A percentile compares a stretch with the other conserved stretches of the same genome.
Conservation (phyloP, 106 monocot species). For the Amphibolis antarctica region DNA sequence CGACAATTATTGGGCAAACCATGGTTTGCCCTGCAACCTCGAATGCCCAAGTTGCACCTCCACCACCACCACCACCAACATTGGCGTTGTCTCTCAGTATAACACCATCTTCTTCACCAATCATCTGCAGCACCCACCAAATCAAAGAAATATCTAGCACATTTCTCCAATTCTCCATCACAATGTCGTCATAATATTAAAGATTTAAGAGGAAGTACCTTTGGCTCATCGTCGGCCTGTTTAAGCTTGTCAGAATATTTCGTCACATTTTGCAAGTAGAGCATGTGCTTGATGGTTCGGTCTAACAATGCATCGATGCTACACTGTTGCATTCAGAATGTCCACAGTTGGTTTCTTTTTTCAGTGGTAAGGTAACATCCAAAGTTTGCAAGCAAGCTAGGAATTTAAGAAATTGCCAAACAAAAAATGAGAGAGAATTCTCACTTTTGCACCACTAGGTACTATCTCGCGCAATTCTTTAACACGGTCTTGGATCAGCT, state of each 20-base stretch:
- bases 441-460: conserved; percentile 82
- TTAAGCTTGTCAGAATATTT: conserved; percentile 89
- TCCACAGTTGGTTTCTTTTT: not conserved
- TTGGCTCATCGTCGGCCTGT: conserved; percentile 75
- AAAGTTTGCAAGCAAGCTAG: too few species aligned
- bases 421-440: not conserved
- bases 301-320: conserved; percentile 95
- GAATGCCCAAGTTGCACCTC: conserved; percentile 94
- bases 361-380: not conserved
- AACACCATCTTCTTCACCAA: conserved; percentile 63
- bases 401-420: too few species aligned
- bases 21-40: conserved; percentile 95
- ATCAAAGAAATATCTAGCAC: not conserved
- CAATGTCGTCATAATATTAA: not conserved
- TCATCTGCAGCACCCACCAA: conserved; percentile 37
- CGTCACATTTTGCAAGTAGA: conserved; percentile 82
- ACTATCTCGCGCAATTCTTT: conserved; percentile 92
- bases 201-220: conserved; percentile 20
- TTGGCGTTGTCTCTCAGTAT: conserved; percentile 60
- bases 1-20: conserved; percentile 83
- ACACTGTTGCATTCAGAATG: conserved; percentile 52
- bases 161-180: too few species aligned
- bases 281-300: conserved; percentile 94
- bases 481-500: conserved; percentile 91
- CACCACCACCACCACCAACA: conserved; percentile 15